phyloP scores from a whole-genome alignment of 1,284 basidiomycete genomes.

The Volvariella surrecta region DNA sequence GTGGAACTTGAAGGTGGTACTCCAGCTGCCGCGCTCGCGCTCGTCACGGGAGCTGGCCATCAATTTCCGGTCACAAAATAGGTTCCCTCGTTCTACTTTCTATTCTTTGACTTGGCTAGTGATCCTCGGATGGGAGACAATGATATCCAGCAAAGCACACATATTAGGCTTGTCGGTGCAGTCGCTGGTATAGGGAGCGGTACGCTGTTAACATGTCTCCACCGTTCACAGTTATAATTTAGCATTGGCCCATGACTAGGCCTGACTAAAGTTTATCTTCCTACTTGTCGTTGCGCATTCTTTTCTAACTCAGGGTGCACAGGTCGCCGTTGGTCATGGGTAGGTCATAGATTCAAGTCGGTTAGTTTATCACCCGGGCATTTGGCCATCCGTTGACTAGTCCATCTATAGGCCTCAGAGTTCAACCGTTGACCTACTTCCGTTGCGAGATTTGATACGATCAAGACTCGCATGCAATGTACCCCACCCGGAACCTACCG shows the following conservation, averaged over 20 bases:
- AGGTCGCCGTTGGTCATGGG: slow-evolving; percentile 68
- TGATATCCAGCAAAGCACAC: slow-evolving; percentile 19
- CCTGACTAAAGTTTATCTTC: slow-evolving; percentile 43
- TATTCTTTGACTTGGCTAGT: slow-evolving; percentile 1
- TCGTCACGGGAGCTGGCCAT: not conserved
- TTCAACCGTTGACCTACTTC: slow-evolving; percentile 9
- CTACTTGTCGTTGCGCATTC: slow-evolving; percentile 6
- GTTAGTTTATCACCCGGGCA: slow-evolving; percentile 8
- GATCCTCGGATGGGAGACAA: slow-evolving; percentile 22
- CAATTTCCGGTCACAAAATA: not conserved
- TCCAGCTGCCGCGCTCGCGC: no score
- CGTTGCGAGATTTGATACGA: slow-evolving; percentile 54
- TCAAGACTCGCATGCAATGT: slow-evolving; percentile 73
- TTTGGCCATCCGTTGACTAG: slow-evolving; percentile 4
- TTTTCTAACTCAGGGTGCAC: slow-evolving; percentile 14
- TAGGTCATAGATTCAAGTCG: slow-evolving; percentile 21
- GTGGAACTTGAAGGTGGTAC: not conserved
- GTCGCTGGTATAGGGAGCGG: slow-evolving; percentile 57
- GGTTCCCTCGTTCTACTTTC: not conserved
- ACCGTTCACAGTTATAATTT: slow-evolving; percentile 1
- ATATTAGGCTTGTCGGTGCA: slow-evolving; percentile 48
- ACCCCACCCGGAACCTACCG: slow-evolving; percentile 62
- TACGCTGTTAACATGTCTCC: slow-evolving; percentile 18
- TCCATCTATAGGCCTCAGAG: slow-evolving; percentile 1
- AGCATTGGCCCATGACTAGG: slow-evolving; percentile 24